A percentile compares a stretch with the other conserved stretches of the same genome.
Conservation (phyloP, 331 rosid genomes). For the Malus hybrid region DNA sequence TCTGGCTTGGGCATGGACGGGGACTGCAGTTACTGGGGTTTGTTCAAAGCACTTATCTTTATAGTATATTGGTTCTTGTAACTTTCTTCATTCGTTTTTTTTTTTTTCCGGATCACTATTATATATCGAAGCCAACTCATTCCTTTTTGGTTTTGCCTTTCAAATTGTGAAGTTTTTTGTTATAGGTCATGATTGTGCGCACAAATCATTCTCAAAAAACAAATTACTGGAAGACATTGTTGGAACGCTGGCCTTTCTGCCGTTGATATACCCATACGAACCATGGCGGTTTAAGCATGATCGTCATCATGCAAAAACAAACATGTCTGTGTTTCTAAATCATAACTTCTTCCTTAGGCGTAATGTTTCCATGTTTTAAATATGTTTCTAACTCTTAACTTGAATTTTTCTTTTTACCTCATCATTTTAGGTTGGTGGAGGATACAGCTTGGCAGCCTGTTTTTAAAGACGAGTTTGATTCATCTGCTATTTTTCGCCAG, state of each 20-base stretch:
- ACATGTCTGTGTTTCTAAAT: slow-evolving; percentile 50
- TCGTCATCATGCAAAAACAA: slow-evolving; percentile 95
- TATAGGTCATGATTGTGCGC: slow-evolving; percentile 97
- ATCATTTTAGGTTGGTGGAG: slow-evolving; percentile 56
- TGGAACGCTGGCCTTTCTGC: slow-evolving; percentile 93
- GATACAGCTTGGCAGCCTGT: slow-evolving; percentile 99
- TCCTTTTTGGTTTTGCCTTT: slow-evolving; percentile 2
- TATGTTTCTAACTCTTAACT: background rate
- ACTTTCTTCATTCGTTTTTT: background rate
- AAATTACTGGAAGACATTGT: slow-evolving; percentile 92
- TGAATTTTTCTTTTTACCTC: slow-evolving; percentile 4
- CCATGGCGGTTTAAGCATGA: slow-evolving; percentile 99
- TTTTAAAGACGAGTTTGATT: slow-evolving; percentile 65
- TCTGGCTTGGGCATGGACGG: slow-evolving; percentile 99
- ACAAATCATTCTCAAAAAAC: slow-evolving; percentile 89
- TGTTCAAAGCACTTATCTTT: slow-evolving; percentile 27
- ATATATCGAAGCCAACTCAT: slow-evolving; percentile 15
- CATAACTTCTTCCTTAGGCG: background rate
- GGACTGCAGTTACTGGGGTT: slow-evolving; percentile 96
- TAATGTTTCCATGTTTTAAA: background rate
- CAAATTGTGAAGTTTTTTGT: slow-evolving; percentile 66
- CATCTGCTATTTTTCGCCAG: slow-evolving; percentile 54
- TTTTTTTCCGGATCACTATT: background rate
- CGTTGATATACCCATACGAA: slow-evolving; percentile 88
- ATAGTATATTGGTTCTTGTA: background rate